A percentile compares a stretch with the other conserved stretches of the same genome.
Evolutionary conservation across 2,329 filamentous ascomycete species (phyloP).

Genomic region (Xylaria sp.): DNA sequence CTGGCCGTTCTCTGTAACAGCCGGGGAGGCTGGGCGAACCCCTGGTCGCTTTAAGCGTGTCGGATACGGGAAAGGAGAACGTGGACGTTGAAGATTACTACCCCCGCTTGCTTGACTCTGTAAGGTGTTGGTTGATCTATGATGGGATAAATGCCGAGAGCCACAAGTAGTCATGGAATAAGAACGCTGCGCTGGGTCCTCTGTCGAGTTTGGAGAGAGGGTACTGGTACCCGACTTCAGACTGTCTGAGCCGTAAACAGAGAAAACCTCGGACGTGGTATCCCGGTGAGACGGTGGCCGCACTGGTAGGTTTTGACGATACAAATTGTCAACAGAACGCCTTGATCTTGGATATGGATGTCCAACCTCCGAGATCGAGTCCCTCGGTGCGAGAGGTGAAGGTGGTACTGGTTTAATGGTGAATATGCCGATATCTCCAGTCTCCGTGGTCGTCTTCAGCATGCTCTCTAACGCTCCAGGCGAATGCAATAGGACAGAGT

Average conservation of each 20-base stretch:
- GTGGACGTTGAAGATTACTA: constrained; percentile 59
- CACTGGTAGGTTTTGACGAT: constrained; percentile 55
- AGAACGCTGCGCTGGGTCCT: constrained; percentile 59
- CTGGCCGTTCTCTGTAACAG: constrained; percentile 58
- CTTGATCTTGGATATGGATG: constrained; percentile 46
- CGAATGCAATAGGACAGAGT: constrained; percentile 56
- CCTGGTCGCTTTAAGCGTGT: constrained; percentile 66
- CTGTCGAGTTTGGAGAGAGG: constrained; percentile 54
- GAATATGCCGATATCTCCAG: constrained; percentile 71
- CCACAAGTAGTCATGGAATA: constrained; percentile 66
- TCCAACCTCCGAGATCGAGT: constrained; percentile 47
- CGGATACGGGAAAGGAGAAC: constrained; percentile 69
- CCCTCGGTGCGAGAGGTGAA: constrained; percentile 44
- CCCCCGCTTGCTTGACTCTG: constrained; percentile 57
- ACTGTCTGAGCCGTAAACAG: constrained; percentile 64
- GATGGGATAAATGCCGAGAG: constrained; percentile 58
- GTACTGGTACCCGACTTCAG: constrained; percentile 57
- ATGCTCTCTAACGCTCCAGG: constrained; percentile 70
- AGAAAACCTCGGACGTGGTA: constrained; percentile 65
- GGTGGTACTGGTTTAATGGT: constrained; percentile 60
- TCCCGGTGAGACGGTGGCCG: constrained; percentile 62
- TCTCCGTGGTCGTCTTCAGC: constrained; percentile 73
- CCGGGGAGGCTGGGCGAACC: constrained; percentile 60
- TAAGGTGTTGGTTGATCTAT: constrained; percentile 59
- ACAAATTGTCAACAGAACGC: constrained; percentile 49